Base-by-base conservation (phyloP, 208 protist genomes). In the Leishmania guyanensis region DNA sequence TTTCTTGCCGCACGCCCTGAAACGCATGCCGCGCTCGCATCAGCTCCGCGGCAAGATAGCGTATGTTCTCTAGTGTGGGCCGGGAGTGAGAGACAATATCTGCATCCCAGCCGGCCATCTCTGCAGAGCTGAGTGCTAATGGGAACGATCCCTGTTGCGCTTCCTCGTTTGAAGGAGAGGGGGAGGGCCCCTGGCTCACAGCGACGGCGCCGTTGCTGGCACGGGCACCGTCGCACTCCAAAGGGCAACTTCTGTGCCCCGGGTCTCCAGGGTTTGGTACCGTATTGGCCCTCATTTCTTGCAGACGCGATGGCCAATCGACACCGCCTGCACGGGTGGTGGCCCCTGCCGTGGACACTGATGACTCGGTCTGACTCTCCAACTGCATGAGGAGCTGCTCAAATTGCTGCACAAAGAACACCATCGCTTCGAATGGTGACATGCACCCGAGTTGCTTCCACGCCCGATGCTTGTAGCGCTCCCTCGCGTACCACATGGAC, bases 401-500 rank as follows among this genome's bases (percentile, higher is more conserved):
- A 20, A 87, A 81, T 46, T 84, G 82, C 46, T 86, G 84, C 70
- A 97, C 94, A 86, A 94, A 97, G 79, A 90, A 85, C n/a, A 97
- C 94, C 94, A 97, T 97, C 29, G 92, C 91, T 79, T 97, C 94
- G 80, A 92, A 95, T 43, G 69, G 83, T 26, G 85, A 88, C 86
- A 95, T 94, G 85, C 73, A 74, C 17, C 83, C 83, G 2, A 97
- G 88, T 81, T 91, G 82, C 77, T 83, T 86, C 92, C 94, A 97
- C 79, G 94, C 94, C 36, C 87, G 66, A 82, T 95, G 86, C 84
- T 95, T 95, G 85, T 92, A 68, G 3, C 92, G 86, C 82, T 93
- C 92, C 39, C 48, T 89, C 60, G 87, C 56, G 56, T 92, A 77
- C 91, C 92, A 97, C 33, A 95, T 65, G 16, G 89, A 88, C 20